phyloP scores from a whole-genome alignment of 2,329 filamentous ascomycete species.

The Neopestalotiopsis sp. region DNA sequence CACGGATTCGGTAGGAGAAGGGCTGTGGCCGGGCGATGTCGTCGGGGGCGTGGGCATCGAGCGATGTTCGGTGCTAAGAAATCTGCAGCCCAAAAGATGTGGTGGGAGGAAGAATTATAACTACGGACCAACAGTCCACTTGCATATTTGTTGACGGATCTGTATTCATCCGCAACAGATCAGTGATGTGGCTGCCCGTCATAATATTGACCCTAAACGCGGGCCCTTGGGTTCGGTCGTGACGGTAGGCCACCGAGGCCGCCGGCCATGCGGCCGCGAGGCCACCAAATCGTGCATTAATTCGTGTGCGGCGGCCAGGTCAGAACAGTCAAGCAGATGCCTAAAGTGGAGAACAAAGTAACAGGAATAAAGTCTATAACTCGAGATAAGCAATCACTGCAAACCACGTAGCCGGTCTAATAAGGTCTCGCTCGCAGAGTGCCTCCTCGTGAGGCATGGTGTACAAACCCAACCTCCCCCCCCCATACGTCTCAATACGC shows the following conservation, averaged over 20 bases:
- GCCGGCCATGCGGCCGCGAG: not conserved
- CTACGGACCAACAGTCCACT: not conserved
- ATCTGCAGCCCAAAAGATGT: not conserved
- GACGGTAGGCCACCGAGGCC: not conserved
- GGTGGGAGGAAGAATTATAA: not conserved
- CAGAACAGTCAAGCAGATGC: not conserved
- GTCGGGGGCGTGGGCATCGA: not conserved
- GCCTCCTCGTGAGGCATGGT: not conserved
- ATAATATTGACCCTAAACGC: not conserved
- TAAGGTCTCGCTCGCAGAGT: not conserved
- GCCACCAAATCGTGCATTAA: not conserved
- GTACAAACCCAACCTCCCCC: not conserved
- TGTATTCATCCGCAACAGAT: not conserved
- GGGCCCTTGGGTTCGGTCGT: not conserved
- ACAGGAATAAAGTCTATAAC: constrained; percentile 5
- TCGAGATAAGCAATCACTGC: constrained; percentile 4
- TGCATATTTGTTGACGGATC: constrained; percentile 10
- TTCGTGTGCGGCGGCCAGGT: not conserved
- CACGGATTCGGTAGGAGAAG: not conserved
- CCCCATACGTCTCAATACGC: not conserved
- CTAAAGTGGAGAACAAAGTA: not conserved
- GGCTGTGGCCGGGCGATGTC: not conserved
- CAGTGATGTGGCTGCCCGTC: not conserved
- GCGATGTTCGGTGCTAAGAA: not conserved
- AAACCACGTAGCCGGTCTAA: not conserved